A percentile compares a stretch with the other conserved stretches of the same genome.
These are phyloP conservation scores for Pelargonium myrrhifolium DNA, from an alignment of 441 rosid species.

Conservation along the genomic window DNA sequence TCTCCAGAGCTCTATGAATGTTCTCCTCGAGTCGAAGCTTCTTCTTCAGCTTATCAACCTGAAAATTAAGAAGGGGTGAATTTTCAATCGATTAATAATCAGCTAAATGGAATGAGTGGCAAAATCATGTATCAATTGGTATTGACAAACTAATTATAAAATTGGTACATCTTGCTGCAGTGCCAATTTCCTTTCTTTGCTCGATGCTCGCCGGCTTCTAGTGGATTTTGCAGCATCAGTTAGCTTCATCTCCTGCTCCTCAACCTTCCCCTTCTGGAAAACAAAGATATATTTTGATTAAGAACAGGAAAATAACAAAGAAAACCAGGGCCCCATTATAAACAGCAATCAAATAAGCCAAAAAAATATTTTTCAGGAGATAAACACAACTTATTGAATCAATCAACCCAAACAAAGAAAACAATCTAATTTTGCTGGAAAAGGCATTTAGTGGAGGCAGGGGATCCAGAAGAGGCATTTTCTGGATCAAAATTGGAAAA, in stretches of 20 bases:
- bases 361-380: neutral
- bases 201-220: constrained; percentile 25
- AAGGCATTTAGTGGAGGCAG: too few species aligned
- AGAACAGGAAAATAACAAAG: neutral
- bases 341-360: too few species aligned
- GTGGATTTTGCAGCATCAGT: constrained; percentile 30
- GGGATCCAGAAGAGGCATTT: neutral
- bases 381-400: neutral
- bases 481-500: neutral
- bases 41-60: constrained; percentile 77
- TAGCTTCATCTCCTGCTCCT: constrained; percentile 38
- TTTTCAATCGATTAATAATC: neutral
- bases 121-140: neutral
- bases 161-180: constrained; percentile 61
- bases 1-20: constrained; percentile 73
- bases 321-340: too few species aligned
- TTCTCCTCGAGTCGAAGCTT: constrained; percentile 77
- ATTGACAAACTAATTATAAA: neutral
- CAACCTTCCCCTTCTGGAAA: constrained; percentile 26
- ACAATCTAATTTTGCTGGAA: neutral
- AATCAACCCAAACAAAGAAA: neutral
- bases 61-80: constrained; percentile 17
- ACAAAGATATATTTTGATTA: constrained; percentile 13
- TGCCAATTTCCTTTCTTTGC: constrained; percentile 48
- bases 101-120: neutral